Evolutionary conservation across 1,284 basidiomycete species (phyloP).

Genomic region (Moesziomyces parantarcticus): DNA sequence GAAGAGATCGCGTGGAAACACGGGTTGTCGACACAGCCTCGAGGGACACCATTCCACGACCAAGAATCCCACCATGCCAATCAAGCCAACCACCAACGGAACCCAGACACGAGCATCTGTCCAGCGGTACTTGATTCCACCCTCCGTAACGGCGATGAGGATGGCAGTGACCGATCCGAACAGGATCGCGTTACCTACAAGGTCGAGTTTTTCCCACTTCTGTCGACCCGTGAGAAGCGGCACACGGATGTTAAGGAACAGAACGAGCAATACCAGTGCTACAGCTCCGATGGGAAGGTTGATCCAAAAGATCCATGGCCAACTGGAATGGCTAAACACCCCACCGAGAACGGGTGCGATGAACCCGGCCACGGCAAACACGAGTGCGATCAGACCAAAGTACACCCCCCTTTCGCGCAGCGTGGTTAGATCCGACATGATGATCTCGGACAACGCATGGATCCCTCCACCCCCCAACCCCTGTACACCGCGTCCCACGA

Average conservation of each 20-base stretch:
- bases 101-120: constrained; percentile 53
- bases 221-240: constrained; percentile 60
- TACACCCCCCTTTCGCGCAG: constrained; percentile 69
- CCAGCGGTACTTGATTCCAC: constrained; percentile 67
- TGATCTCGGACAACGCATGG: constrained; percentile 69
- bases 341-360: constrained; percentile 69
- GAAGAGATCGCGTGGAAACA: constrained; percentile 64
- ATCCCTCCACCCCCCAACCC: constrained; percentile 70
- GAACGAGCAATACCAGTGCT: constrained; percentile 23
- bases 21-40: constrained; percentile 46
- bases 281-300: constrained; percentile 40
- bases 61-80: constrained; percentile 63
- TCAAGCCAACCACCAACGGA: constrained; percentile 63
- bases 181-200: constrained; percentile 64
- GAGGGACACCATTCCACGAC: constrained; percentile 51
- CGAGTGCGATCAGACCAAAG: constrained; percentile 66
- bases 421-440: constrained; percentile 69
- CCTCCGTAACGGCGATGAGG: constrained; percentile 68
- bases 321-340: constrained; percentile 64
- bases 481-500: constrained; percentile 60
- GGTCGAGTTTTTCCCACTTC: constrained; percentile 68
- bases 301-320: constrained; percentile 71
- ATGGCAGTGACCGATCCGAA: constrained; percentile 59
- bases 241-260: constrained; percentile 61
- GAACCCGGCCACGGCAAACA: constrained; percentile 51